Evolutionary conservation across 345 rosid species (phyloP), one percentile per base, ranked within the genome.

Genomic region (Microthlaspi erraticum): DNA sequence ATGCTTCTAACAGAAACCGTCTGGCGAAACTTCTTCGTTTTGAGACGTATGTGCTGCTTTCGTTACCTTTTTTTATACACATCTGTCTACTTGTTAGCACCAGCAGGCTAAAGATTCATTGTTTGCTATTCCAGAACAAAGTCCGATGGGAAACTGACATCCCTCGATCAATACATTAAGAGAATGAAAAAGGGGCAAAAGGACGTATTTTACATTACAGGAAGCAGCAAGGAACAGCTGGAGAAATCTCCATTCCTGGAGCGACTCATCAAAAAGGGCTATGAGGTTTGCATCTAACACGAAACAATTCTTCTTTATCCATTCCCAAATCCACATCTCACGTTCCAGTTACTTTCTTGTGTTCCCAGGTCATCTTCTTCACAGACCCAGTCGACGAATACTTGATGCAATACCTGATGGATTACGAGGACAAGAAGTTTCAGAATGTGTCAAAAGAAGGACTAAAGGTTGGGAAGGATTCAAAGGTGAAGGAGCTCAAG

Each of bases 361-460:
- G 60, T 70, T 71, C 32, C 12, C 91, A 93, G 97, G 99, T 94
- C 51, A 94, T 94, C 74, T 94, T 82, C 87, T 94, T 94, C 92
- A 94, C 89, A 0, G 99, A 91, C 81, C 96, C 98, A 2, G 98
- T 91, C 59, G 99, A 91, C 68, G 98, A 94, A 61, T 91, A 94
- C 83, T 77, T 94, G 85, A 91, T 91, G 99, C 99, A 91, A 78
- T 94, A 94, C 68, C 78, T 94, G 80, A 94, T 94, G 99, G 99
- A 94, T 33, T 94, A 94, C 66, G 95, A 91, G 66, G 96, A 85
- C 71, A 88, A 83, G 70, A 87, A 91, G 64, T 94, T 94, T 85
- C 99, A 94, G 77, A 94, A 94, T 75, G 99, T 89, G 43, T 91
- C 96, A 26, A 89, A 91, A 68, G 99, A 91, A 83, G 99, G 97